These are phyloP conservation scores for Brasenia schreberi DNA, from an alignment of 164 flowering plant species.

Conservation along the genomic window DNA sequence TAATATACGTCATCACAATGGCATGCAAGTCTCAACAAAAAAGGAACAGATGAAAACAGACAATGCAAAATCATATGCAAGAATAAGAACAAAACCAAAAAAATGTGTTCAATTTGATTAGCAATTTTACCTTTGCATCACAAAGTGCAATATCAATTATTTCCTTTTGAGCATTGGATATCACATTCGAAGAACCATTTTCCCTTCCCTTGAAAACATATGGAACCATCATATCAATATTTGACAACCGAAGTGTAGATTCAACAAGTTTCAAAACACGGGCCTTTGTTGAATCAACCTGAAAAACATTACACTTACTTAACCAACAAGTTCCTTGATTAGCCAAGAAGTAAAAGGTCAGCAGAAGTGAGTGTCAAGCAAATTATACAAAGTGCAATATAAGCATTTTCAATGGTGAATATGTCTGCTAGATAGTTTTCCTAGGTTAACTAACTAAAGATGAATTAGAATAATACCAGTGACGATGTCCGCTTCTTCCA, in stretches of 20 bases:
- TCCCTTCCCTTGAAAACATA: slow-evolving; percentile 53
- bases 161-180: slow-evolving; percentile 50
- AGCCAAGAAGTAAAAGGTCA: background rate
- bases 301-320: slow-evolving; percentile 13
- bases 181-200: slow-evolving; percentile 32
- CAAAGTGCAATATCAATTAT: slow-evolving; percentile 57
- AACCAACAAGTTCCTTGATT: background rate
- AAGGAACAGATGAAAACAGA: no score
- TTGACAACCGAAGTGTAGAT: slow-evolving; percentile 70
- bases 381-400: no score
- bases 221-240: slow-evolving; percentile 63
- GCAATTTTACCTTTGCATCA: slow-evolving; percentile 31
- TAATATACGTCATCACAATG: no score
- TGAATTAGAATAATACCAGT: slow-evolving; percentile 31
- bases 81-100: no score
- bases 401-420: no score
- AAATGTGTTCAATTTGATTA: no score
- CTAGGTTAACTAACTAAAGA: no score
- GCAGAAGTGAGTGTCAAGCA: background rate
- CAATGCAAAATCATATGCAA: no score
- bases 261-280: slow-evolving; percentile 55
- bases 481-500: slow-evolving; percentile 58
- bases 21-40: no score
- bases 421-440: no score
- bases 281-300: slow-evolving; percentile 59